These are phyloP conservation scores for Pyrenophora tritici-repentis DNA, from an alignment of 2,329 filamentous ascomycete species.

Conservation along the genomic window DNA sequence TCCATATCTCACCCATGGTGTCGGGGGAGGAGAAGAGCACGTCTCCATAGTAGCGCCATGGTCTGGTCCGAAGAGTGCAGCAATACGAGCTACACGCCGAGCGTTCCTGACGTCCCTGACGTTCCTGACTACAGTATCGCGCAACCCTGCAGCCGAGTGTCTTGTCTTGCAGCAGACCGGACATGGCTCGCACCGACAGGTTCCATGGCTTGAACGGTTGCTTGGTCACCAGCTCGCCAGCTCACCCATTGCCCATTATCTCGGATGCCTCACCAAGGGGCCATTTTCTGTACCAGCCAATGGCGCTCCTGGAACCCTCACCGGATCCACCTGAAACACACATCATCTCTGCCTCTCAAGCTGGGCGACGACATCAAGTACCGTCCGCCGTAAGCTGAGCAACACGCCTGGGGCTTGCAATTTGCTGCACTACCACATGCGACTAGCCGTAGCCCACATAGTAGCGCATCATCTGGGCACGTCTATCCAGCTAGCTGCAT, in stretches of 20 bases:
- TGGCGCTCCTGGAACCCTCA: constrained; percentile 13
- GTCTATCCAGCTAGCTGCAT: constrained; percentile 17
- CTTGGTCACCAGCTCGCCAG: constrained; percentile 40
- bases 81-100: constrained; percentile 10
- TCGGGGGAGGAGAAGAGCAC: constrained; percentile 1
- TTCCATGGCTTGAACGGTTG: constrained; percentile 35
- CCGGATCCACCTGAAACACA: constrained; percentile 25
- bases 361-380: constrained; percentile 22
- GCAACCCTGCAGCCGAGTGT: constrained; percentile 19
- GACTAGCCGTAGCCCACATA: constrained; percentile 15
- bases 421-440: constrained; percentile 11
- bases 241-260: constrained; percentile 33
- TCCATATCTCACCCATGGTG: neutral
- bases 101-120: neutral
- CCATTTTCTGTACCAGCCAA: constrained; percentile 26
- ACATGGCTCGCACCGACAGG: constrained; percentile 26
- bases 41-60: neutral
- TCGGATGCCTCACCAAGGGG: constrained; percentile 22
- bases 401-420: constrained; percentile 5
- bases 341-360: constrained; percentile 12
- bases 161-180: constrained; percentile 16
- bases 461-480: constrained; percentile 19
- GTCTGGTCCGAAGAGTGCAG: constrained; percentile 1
- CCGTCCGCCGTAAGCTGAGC: constrained; percentile 12
- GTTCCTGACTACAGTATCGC: constrained; percentile 23